These are phyloP conservation scores for Leccinum pachyderme DNA, from an alignment of 1,284 basidiomycete species.

Conservation along the genomic window DNA sequence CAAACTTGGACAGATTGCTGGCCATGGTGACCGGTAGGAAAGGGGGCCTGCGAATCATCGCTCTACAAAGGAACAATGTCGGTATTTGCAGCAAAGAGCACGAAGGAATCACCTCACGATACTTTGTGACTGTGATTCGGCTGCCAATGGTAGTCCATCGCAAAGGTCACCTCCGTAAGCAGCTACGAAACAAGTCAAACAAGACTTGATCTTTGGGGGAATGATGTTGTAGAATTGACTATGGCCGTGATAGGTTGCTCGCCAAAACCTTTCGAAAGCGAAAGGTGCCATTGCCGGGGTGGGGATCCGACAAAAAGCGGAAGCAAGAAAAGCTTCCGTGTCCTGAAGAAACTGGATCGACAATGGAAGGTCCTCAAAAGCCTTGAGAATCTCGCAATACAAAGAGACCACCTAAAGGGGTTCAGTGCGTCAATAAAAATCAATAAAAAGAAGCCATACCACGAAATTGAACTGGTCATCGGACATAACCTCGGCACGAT, in stretches of 20 bases:
- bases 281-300: conserved; percentile 45
- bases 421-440: conserved; percentile 1
- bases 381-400: conserved; percentile 43
- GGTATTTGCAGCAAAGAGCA: conserved; percentile 7
- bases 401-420: conserved; percentile 41
- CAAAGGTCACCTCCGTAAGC: conserved; percentile 44
- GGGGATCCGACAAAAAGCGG: conserved; percentile 48
- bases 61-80: conserved; percentile 19
- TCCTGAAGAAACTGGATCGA: conserved; percentile 38
- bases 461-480: conserved; percentile 45
- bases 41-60: conserved; percentile 3
- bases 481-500: conserved; percentile 40
- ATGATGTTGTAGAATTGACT: conserved; percentile 35
- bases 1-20: not conserved
- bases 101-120: conserved; percentile 22
- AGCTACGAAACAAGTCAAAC: conserved; percentile 40
- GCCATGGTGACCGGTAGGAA: not conserved
- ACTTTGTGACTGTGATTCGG: conserved; percentile 40
- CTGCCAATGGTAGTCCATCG: conserved; percentile 36
- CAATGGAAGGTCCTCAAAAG: conserved; percentile 38
- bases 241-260: conserved; percentile 42
- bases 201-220: conserved; percentile 39
- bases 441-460: conserved; percentile 35
- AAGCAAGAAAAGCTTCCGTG: conserved; percentile 43
- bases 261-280: conserved; percentile 53